Evolutionary conservation across 768 basidiomycete genomes (phyloP).

Genomic region (Hydnomerulius pinastri): DNA sequence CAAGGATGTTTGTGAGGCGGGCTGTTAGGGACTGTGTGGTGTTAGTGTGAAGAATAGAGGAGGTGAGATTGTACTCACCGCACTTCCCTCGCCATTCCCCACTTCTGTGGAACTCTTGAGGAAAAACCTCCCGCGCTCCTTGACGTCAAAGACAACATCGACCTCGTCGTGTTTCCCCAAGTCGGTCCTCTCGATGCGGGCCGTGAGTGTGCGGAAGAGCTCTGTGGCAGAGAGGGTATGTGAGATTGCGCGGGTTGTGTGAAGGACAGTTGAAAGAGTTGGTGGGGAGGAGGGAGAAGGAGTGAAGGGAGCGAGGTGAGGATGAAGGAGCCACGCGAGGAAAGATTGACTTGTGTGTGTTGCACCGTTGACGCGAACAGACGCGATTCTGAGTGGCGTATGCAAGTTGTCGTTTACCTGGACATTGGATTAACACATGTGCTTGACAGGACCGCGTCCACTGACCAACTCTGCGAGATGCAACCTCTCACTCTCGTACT

Average conservation of each 20-base stretch:
- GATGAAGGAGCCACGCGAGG: conserved; percentile 75
- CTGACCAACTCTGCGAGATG: conserved; percentile 63
- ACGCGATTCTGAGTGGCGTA: conserved; percentile 65
- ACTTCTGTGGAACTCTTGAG: conserved; percentile 87
- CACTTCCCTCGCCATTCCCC: conserved; percentile 90
- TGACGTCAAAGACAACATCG: conserved; percentile 77
- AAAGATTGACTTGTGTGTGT: conserved; percentile 74
- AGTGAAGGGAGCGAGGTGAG: conserved; percentile 44
- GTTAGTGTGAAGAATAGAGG: conserved; percentile 2
- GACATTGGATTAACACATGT: neutral
- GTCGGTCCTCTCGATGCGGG: conserved; percentile 58
- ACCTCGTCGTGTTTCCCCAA: conserved; percentile 62
- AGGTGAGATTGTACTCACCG: conserved; percentile 54
- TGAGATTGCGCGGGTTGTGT: conserved; percentile 67
- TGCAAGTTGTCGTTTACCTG: conserved; percentile 21
- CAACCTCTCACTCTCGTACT: conserved; percentile 72
- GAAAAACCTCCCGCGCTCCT: conserved; percentile 75
- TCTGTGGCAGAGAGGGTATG: conserved; percentile 70
- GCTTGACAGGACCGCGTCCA: neutral
- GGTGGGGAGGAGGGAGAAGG: conserved; percentile 19
- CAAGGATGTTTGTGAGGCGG: conserved; percentile 84
- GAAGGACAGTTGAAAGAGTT: conserved; percentile 66
- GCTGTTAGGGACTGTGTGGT: conserved; percentile 67
- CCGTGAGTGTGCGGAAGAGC: conserved; percentile 70
- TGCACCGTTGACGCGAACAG: conserved; percentile 83